Evolutionary conservation across 2,329 filamentous ascomycete genomes (phyloP).

Genomic region (Cryoendolithus antarcticus): DNA sequence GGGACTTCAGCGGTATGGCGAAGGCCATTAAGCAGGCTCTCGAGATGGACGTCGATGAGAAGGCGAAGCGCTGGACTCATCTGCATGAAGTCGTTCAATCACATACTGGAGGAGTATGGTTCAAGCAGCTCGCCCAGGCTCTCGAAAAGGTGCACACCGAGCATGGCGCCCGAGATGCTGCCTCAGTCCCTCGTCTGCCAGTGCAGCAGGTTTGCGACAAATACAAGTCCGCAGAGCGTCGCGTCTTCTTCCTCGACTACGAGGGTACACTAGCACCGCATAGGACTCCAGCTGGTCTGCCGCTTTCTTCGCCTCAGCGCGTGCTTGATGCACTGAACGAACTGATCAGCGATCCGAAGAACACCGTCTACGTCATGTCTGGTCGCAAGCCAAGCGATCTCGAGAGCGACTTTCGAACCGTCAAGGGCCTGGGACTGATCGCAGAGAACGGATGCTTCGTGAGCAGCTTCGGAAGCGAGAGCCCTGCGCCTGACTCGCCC

Average conservation of each 20-base stretch:
- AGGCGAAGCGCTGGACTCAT: conserved; percentile 58
- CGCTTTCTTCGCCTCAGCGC: conserved; percentile 73
- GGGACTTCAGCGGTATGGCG: conserved; percentile 83
- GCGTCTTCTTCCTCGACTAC: conserved; percentile 88
- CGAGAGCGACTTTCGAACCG: conserved; percentile 70
- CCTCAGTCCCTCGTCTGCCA: conserved; percentile 74
- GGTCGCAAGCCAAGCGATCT: conserved; percentile 77
- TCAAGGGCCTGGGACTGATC: conserved; percentile 76
- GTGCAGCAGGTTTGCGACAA: conserved; percentile 49
- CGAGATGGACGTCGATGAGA: conserved; percentile 67
- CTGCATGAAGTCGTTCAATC: conserved; percentile 62
- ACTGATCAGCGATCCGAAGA: conserved; percentile 64
- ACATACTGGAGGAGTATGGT: conserved; percentile 80
- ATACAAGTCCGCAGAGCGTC: conserved; percentile 54
- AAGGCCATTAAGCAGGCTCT: conserved; percentile 74
- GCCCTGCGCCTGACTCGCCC: conserved; percentile 2
- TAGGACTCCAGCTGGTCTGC: conserved; percentile 72
- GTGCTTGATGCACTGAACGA: conserved; percentile 75
- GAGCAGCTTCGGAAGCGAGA: conserved; percentile 47
- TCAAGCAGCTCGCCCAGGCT: conserved; percentile 56
- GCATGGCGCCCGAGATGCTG: conserved; percentile 72
- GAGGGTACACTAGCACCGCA: conserved; percentile 85
- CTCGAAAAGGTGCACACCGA: conserved; percentile 69
- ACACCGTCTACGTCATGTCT: conserved; percentile 90
- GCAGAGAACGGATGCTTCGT: conserved; percentile 93